Base-by-base conservation (phyloP, 2,329 filamentous ascomycete genomes). In the Venturia asperata region DNA sequence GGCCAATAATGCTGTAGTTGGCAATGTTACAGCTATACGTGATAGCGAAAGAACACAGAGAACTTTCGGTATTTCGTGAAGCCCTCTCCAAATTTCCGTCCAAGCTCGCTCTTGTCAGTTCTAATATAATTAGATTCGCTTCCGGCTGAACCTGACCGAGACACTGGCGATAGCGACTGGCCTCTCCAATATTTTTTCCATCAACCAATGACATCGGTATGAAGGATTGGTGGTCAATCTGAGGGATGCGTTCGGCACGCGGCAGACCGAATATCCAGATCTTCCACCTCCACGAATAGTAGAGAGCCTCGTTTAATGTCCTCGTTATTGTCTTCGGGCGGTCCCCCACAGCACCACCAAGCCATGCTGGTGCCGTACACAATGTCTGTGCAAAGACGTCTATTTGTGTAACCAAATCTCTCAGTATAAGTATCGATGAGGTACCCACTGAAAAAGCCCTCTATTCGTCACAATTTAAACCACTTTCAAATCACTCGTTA, bases 261-360 rank as follows among this genome's bases (percentile, higher is more conserved):
- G 21, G 24, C 24, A 55, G 27, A 55, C 10, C 24, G 17, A 34
- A 55, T 17, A 55, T 55, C 5, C 9, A 34, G 52, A 34, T 34
- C 27, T 58, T 58, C 52, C 52, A 58, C 52, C 27, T 58, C 52
- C 52, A 58, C 52, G n/a, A n/a, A n/a, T n/a, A n/a, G n/a, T 15
- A 37, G n/a, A 34, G 34, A 10, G 19, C 37, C 34, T 56, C 52
- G 37, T 34, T 17, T n/a, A 58, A n/a, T 37, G 9, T n/a, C 21
- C 15, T 41, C 9, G 30, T 47, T 24, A 10, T 5, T 52, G 21
- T 3, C 52, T 27, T 30, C 19, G 27, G 30, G n/a, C 19, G 37
- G 5, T 58, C 6, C 19, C 15, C 52, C 52, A 13, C n/a, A 24
- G 30, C 15, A 56, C 52, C 30, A 37, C 30, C 19, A 19, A 37